Evolutionary conservation across 2,329 filamentous ascomycete genomes (phyloP).

Genomic region (Chrysoporthe deuterocubensis): DNA sequence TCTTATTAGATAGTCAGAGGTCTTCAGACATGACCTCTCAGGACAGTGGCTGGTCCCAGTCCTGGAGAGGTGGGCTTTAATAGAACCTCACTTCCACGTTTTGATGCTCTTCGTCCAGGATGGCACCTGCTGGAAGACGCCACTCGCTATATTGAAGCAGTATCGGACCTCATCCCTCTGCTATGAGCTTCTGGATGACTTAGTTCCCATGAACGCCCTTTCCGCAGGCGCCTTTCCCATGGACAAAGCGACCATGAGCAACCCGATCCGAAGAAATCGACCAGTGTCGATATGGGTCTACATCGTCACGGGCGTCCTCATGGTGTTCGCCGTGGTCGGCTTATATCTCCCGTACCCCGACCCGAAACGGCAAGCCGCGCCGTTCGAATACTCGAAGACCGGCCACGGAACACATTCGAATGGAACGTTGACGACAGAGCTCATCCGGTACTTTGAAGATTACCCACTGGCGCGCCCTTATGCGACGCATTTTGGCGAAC

Average conservation of each 20-base stretch:
- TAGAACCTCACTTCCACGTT: not conserved
- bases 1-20: not conserved
- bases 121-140: not conserved
- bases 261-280: not conserved
- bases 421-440: constrained; percentile 6
- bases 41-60: not conserved
- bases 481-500: constrained; percentile 39
- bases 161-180: not conserved
- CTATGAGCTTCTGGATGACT: not conserved
- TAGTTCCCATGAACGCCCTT: not conserved
- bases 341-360: not conserved
- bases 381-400: not conserved
- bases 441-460: constrained; percentile 34
- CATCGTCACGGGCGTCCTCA: not conserved
- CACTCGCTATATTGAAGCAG: not conserved
- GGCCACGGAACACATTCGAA: not conserved
- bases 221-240: no score
- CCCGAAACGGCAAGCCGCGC: not conserved
- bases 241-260: not conserved
- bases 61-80: not conserved
- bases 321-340: not conserved
- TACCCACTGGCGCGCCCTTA: constrained; percentile 38
- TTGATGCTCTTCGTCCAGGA: not conserved
- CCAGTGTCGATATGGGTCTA: not conserved
- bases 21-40: not conserved